Evolutionary conservation across 225 moss, liverwort and hornwort genomes (phyloP).

Genomic region (Physcomitrellopsis africana): DNA sequence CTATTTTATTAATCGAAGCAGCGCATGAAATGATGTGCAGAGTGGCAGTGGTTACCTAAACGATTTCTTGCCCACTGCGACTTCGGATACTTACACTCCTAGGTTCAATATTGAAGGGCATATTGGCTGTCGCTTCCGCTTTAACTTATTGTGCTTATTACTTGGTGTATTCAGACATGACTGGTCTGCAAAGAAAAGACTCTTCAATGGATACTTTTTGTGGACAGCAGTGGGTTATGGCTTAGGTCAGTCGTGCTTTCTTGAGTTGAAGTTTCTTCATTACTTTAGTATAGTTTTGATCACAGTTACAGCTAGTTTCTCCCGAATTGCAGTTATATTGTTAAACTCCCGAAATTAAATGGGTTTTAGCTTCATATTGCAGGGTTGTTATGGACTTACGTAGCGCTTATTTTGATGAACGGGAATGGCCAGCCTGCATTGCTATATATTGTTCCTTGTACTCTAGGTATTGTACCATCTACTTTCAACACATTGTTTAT

Average conservation of each 20-base stretch:
- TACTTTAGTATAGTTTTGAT: not conserved
- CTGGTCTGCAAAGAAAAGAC: constrained; percentile 71
- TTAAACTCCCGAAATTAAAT: not conserved
- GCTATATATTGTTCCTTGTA: constrained; percentile 79
- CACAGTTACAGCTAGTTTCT: constrained; percentile 1
- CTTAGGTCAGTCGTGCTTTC: constrained; percentile 45
- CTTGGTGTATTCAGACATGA: constrained; percentile 57
- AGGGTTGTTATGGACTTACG: constrained; percentile 79
- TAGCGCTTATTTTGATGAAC: constrained; percentile 75
- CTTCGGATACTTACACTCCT: not conserved
- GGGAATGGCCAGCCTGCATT: constrained; percentile 87
- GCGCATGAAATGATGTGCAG: not conserved
- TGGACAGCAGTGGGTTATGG: constrained; percentile 80
- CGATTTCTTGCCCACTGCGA: not conserved
- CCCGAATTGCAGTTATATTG: not conserved
- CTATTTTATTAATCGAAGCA: not conserved
- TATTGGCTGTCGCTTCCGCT: not conserved
- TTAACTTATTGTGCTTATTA: not conserved
- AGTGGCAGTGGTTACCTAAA: not conserved
- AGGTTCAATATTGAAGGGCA: not conserved
- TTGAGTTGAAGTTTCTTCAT: not conserved
- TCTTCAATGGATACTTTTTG: constrained; percentile 69
- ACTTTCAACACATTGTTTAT: not conserved
- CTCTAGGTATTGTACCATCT: constrained; percentile 58
- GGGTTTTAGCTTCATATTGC: constrained; percentile 20